Evolutionary conservation across 495 filamentous ascomycete species (phyloP).

Genomic region (Penicillium angulare): DNA sequence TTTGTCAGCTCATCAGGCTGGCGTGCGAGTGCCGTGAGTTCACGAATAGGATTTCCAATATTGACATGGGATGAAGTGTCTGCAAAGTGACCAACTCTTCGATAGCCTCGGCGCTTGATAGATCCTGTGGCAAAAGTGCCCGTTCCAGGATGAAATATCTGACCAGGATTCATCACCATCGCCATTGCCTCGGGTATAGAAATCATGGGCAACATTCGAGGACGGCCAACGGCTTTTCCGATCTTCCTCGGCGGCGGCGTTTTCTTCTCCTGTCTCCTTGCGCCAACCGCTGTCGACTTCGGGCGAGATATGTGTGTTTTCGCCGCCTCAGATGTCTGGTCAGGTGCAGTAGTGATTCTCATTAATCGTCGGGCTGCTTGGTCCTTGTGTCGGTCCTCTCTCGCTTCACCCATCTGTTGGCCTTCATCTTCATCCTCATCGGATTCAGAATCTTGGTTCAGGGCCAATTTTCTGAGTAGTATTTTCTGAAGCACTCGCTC

Average conservation of each 20-base stretch:
- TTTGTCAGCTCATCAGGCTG: background rate
- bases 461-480: constrained; percentile 22
- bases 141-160: constrained; percentile 36
- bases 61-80: background rate
- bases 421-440: background rate
- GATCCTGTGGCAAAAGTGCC: constrained; percentile 47
- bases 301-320: too few relatives aligned
- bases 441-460: background rate
- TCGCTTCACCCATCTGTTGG: constrained; percentile 9
- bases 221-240: background rate
- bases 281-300: too few relatives aligned
- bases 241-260: background rate
- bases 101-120: background rate
- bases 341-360: too few relatives aligned
- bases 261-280: too few relatives aligned
- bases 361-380: constrained; percentile 39
- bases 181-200: constrained; percentile 31
- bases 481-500: constrained; percentile 25
- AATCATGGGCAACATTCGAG: constrained; percentile 12
- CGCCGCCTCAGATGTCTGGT: too few relatives aligned
- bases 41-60: background rate
- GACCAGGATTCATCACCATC: constrained; percentile 48
- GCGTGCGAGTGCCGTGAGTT: constrained; percentile 8
- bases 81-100: background rate
- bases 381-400: too few relatives aligned